Base-by-base conservation (phyloP, 768 basidiomycete genomes). In the Rhizopogon rudus region DNA sequence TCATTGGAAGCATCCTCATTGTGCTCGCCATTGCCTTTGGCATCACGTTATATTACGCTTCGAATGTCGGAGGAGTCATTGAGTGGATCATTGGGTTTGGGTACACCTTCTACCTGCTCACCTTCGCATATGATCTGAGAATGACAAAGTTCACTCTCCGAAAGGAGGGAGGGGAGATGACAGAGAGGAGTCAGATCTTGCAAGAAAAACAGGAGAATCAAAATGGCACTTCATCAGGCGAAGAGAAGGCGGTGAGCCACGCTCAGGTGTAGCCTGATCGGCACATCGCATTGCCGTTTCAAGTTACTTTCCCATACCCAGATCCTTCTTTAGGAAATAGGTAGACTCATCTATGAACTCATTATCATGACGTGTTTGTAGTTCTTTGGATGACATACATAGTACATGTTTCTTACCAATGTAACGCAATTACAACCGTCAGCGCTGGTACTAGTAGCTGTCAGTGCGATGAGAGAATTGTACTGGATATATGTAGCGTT, bases 11-110 rank as follows among this genome's bases (percentile, higher is more conserved):
- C 31, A 67, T 78, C 37, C 76, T 91, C 44, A 81, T 92, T 57
- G 42, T 75, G 16, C 72, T 86, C 40, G 81, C 84, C 22, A 78
- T 89, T 57, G 84, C 75, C 6, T 91, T 91, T 64, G 85, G 73
- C 1, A 68, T 81, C 14, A 65, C 79, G 9, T 63, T 87, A 2
- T 84, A 71, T 60, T 61, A 65, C 9, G 75, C 69, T 0, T 59
- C 58, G 1, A 68, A 84, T 55, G 81, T 72, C 0, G 86, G 81
- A 65, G 85, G 81, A 80, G 67, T 90, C 53, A 61, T 91, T 6
- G 90, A 92, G 67, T 92, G 89, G 89, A 63, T 68, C 0, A 87
- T 92, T 48, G 78, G 80, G 3, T 84, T 91, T 52, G 81, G 86
- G 7, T 90, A 83, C 67, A 84, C 84, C 5, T 77, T 88, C 60